These are phyloP conservation scores for Calophaca sinica DNA, from an alignment of 306 rosid species.

Conservation along the genomic window DNA sequence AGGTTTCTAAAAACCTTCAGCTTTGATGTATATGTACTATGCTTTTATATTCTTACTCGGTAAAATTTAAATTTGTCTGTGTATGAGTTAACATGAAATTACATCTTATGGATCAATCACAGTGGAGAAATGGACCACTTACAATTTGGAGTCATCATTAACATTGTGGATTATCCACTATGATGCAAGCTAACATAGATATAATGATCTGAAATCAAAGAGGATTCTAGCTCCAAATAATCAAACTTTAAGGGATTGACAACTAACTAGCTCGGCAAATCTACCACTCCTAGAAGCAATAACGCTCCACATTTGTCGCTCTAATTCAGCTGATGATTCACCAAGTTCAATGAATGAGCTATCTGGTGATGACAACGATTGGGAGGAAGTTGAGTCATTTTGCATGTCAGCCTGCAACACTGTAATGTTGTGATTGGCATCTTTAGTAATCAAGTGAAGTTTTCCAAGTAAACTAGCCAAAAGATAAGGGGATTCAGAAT, in stretches of 20 bases:
- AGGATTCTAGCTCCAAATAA: conserved; percentile 6
- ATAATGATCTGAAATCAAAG: conserved; percentile 12
- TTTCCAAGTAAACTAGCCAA: conserved; percentile 60
- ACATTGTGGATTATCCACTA: conserved; percentile 24
- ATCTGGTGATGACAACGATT: conserved; percentile 27
- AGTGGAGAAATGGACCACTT: conserved; percentile 19
- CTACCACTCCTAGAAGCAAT: conserved; percentile 50
- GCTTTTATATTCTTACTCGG: conserved; percentile 9
- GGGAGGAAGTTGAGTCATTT: conserved; percentile 45
- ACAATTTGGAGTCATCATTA: conserved; percentile 20
- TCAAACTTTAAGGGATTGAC: conserved; percentile 56
- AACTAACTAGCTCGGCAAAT: conserved; percentile 55
- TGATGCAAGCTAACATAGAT: conserved; percentile 12
- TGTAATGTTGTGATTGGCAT: conserved; percentile 53
- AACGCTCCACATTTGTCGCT: conserved; percentile 48
- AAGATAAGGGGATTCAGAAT: conserved; percentile 58
- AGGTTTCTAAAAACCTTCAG: not conserved
- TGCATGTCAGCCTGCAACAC: conserved; percentile 54
- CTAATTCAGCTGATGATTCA: conserved; percentile 47
- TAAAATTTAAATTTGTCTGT: conserved; percentile 17
- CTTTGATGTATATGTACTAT: not conserved
- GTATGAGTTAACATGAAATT: conserved; percentile 28
- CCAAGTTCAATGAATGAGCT: conserved; percentile 38
- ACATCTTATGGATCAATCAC: conserved; percentile 30
- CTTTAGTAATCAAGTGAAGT: conserved; percentile 56